Conservation (phyloP, 305 asterid genomes). For the Coffea humblotiana region DNA sequence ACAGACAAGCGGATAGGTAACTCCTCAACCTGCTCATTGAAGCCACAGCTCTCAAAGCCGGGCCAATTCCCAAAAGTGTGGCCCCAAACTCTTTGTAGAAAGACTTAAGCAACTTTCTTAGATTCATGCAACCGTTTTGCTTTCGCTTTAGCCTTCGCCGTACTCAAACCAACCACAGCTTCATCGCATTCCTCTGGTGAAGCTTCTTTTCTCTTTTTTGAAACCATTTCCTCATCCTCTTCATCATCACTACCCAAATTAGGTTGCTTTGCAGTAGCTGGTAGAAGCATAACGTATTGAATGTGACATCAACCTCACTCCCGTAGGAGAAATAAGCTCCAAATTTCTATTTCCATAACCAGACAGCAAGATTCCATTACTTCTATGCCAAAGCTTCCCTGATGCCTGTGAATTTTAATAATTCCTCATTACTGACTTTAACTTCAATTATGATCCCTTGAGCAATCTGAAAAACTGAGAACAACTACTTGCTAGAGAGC, state of each 20-base stretch:
- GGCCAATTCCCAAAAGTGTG: slow-evolving; percentile 69
- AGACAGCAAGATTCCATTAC: slow-evolving; percentile 29
- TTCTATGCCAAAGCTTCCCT: slow-evolving; percentile 32
- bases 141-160: slow-evolving; percentile 86
- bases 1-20: not conserved
- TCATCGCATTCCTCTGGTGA: slow-evolving; percentile 92
- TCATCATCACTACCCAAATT: slow-evolving; percentile 59
- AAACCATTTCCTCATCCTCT: slow-evolving; percentile 44
- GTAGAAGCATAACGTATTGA: slow-evolving; percentile 53
- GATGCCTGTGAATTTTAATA: slow-evolving; percentile 32
- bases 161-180: slow-evolving; percentile 75
- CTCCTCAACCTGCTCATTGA: slow-evolving; percentile 75
- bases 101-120: slow-evolving; percentile 42
- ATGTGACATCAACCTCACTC: slow-evolving; percentile 45
- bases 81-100: slow-evolving; percentile 60
- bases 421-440: slow-evolving; percentile 30
- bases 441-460: slow-evolving; percentile 28
- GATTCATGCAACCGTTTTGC: slow-evolving; percentile 65
- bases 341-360: slow-evolving; percentile 37
- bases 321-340: slow-evolving; percentile 29
- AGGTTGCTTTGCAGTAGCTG: slow-evolving; percentile 67
- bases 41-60: slow-evolving; percentile 69
- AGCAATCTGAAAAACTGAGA: slow-evolving; percentile 28
- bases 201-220: slow-evolving; percentile 68
- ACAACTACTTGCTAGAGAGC: slow-evolving; percentile 35